A percentile compares a stretch with the other conserved stretches of the same genome.
Conservation (phyloP, 768 basidiomycete genomes). For the Rossbeevera mucosa region DNA sequence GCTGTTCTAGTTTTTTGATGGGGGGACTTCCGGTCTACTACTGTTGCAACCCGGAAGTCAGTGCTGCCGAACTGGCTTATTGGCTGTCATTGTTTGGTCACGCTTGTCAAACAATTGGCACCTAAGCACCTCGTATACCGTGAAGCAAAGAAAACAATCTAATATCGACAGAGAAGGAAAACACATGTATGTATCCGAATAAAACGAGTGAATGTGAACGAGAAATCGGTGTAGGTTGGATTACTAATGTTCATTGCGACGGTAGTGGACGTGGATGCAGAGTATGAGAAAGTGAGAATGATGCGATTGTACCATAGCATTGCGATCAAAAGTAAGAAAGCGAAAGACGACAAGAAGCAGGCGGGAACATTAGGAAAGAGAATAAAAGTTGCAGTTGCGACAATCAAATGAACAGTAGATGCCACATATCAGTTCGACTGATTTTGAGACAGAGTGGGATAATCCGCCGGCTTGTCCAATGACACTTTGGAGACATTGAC, state of each 20-base stretch:
- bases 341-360: constrained; percentile 4
- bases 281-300: constrained; percentile 22
- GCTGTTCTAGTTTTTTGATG: constrained; percentile 13
- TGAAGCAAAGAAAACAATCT: constrained; percentile 13
- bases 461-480: constrained; percentile 28
- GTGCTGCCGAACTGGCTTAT: constrained; percentile 4
- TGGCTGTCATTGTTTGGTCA: constrained; percentile 23
- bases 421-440: constrained; percentile 16
- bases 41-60: not conserved
- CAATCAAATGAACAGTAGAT: constrained; percentile 6
- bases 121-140: not conserved
- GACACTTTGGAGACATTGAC: constrained; percentile 25
- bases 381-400: constrained; percentile 7
- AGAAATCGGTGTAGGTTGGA: constrained; percentile 27
- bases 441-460: constrained; percentile 26
- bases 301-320: constrained; percentile 36
- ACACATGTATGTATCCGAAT: constrained; percentile 25
- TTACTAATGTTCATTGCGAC: constrained; percentile 37
- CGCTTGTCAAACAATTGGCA: constrained; percentile 13
- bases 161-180: constrained; percentile 33
- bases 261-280: constrained; percentile 31
- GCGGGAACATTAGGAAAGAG: not conserved
- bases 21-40: constrained; percentile 2
- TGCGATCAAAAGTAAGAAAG: constrained; percentile 26
- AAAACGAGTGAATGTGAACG: constrained; percentile 17